Evolutionary conservation across 139 green algal genomes (phyloP), one percentile per base, ranked within the genome.

Genomic region (Haematococcus sp.): DNA sequence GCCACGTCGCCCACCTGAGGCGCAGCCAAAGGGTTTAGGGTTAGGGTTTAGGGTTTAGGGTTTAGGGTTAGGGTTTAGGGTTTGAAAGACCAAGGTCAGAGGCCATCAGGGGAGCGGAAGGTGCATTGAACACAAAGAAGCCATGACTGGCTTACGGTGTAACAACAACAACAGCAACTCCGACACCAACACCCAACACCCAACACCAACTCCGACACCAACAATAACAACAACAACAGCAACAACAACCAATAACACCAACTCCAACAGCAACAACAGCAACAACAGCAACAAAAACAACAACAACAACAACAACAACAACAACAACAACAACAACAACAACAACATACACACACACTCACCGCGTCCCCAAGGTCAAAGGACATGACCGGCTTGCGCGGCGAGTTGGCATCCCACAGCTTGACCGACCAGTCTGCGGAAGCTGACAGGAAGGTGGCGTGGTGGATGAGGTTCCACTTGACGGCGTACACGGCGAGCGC

Each of bases 371-470:
- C 72, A 31, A 78, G 64, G 63, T 82, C 72, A 30, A 82, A 77
- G 28, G 51, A 72, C 63, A 76, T 71, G 60, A 76, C 70, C 9
- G 65, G 69, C 28, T 74, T 74, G 70, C 61, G 60, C 20, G 63
- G 54, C 51, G 85, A 67, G 54, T 55, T 61, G 20, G 69, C 56
- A 65, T 89, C 84, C 84, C 84, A 89, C 72, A 89, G 63, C 76
- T 91, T 93, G 23, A 98, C 86, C 13, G 80, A 91, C 93, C 93
- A 98, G 87, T 98, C 94, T 3, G 92, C 92, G n/a, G 82, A 91
- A 0, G 88, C 86, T 0, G 93, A 94, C 51, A 98, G 81, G 85
- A 98, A 98, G 31, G 92, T 83, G 54, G 66, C 43, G 19, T 81
- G 61, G 77, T 98, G 92, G 32, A 93, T 78, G 54, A 59, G 31